These are phyloP conservation scores for Blyttiomyces sp. DNA, from an alignment of 371 early-diverging fungal species.

Conservation along the genomic window DNA sequence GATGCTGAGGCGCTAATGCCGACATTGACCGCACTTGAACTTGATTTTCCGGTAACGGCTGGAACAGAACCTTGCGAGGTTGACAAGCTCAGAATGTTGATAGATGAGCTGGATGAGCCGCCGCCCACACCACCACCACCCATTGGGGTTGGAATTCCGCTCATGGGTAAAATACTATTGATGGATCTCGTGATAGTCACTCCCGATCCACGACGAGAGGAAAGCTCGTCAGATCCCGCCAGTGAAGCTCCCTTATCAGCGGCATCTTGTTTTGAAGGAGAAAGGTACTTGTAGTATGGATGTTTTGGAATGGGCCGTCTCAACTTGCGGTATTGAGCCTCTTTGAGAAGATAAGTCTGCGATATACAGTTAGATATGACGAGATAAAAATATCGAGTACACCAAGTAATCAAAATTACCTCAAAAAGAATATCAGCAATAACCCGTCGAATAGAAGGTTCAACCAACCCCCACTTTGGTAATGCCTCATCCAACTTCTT, in stretches of 20 bases:
- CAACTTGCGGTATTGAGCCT: slow-evolving; percentile 20
- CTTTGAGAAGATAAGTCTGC: slow-evolving; percentile 22
- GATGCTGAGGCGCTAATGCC: too few species aligned
- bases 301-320: too few species aligned
- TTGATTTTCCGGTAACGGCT: too few species aligned
- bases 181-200: neutral
- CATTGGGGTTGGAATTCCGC: neutral
- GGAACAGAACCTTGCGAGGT: too few species aligned
- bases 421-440: slow-evolving; percentile 47
- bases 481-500: slow-evolving; percentile 2
- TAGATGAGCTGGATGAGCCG: neutral
- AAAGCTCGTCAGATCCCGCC: too few species aligned
- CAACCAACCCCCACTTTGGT: slow-evolving; percentile 26
- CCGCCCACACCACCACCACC: neutral
- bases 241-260: too few species aligned
- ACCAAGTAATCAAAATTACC: slow-evolving; percentile 22
- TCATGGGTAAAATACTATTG: neutral
- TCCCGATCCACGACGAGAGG: too few species aligned
- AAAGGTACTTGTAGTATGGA: too few species aligned
- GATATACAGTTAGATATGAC: neutral
- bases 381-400: neutral
- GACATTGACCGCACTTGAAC: too few species aligned
- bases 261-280: too few species aligned
- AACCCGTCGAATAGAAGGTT: slow-evolving; percentile 25
- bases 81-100: too few species aligned